Conservation (phyloP, 2,329 filamentous ascomycete species). For the Exutisphaerella laricina region DNA sequence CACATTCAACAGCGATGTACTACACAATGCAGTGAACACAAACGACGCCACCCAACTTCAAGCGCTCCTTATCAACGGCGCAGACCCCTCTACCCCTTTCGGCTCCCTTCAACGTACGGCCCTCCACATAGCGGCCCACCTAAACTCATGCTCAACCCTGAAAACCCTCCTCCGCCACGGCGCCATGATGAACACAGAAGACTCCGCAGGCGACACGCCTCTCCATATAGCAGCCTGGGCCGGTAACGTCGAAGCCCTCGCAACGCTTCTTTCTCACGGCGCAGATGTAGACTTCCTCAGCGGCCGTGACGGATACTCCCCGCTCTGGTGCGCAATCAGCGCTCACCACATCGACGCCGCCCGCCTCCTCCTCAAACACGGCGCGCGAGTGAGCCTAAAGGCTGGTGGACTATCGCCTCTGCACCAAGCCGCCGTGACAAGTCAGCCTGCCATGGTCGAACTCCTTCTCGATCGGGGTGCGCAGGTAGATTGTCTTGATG, state of each 20-base stretch:
- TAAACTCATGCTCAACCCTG: conserved; percentile 22
- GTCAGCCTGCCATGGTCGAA: conserved; percentile 28
- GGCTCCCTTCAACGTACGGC: conserved; percentile 27
- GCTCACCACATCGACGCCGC: conserved; percentile 26
- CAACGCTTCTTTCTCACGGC: conserved; percentile 21
- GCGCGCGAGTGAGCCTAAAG: conserved; percentile 25
- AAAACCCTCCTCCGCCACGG: conserved; percentile 20
- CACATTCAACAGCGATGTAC: conserved; percentile 14
- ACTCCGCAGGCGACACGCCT: conserved; percentile 27
- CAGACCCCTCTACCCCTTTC: conserved; percentile 15
- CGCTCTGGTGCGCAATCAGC: conserved; percentile 29
- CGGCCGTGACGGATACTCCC: conserved; percentile 28
- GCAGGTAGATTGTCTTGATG: conserved; percentile 24
- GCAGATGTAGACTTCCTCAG: conserved; percentile 27
- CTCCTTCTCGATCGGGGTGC: conserved; percentile 28
- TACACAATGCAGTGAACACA: conserved; percentile 23
- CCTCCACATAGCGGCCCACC: conserved; percentile 27
- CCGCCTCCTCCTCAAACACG: conserved; percentile 24
- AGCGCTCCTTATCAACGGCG: conserved; percentile 17
- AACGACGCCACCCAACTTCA: conserved; percentile 19
- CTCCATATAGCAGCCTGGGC: conserved; percentile 28
- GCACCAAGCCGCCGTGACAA: conserved; percentile 29
- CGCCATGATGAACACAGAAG: conserved; percentile 21
- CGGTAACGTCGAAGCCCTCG: conserved; percentile 26
- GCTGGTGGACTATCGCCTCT: conserved; percentile 22